Conservation (phyloP, 1,284 basidiomycete species). For the Prillingera fragicola region DNA sequence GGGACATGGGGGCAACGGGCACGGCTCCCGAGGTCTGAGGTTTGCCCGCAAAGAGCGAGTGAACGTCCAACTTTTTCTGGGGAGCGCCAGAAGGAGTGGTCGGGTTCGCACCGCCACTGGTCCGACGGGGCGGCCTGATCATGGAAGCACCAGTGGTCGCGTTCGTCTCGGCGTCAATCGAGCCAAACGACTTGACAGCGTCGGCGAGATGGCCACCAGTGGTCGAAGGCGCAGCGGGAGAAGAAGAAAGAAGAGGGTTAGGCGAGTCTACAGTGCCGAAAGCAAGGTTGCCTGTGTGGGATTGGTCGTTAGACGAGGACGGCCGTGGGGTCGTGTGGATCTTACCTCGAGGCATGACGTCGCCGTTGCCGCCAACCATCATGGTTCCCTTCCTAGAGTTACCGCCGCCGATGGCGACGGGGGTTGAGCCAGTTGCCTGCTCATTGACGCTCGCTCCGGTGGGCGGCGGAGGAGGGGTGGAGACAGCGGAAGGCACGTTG, state of each 20-base stretch:
- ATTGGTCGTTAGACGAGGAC: not conserved
- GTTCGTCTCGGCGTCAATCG: constrained; percentile 55
- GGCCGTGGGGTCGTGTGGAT: not conserved
- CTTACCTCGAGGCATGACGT: constrained; percentile 37
- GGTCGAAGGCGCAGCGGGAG: constrained; percentile 47
- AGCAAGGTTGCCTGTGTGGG: constrained; percentile 46
- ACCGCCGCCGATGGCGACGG: constrained; percentile 27
- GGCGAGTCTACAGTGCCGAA: constrained; percentile 75
- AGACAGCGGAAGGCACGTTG: constrained; percentile 24
- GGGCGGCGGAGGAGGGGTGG: constrained; percentile 20
- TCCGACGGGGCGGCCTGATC: constrained; percentile 36
- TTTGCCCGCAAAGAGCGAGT: constrained; percentile 39
- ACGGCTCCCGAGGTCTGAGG: constrained; percentile 21
- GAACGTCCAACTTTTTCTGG: constrained; percentile 37
- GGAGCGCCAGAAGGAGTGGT: constrained; percentile 8
- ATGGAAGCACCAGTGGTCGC: constrained; percentile 40
- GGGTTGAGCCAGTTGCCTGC: constrained; percentile 16
- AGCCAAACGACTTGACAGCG: constrained; percentile 69
- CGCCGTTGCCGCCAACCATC: constrained; percentile 39
- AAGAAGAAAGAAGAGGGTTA: constrained; percentile 45
- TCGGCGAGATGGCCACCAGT: constrained; percentile 46
- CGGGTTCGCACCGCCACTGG: constrained; percentile 23
- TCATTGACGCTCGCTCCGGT: constrained; percentile 30
- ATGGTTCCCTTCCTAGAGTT: constrained; percentile 40
- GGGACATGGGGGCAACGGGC: constrained; percentile 17